A percentile compares a stretch with the other conserved stretches of the same genome.
These are phyloP conservation scores for Chaetoscypha palmicola DNA, from an alignment of 2,329 filamentous ascomycete species.

Conservation along the genomic window DNA sequence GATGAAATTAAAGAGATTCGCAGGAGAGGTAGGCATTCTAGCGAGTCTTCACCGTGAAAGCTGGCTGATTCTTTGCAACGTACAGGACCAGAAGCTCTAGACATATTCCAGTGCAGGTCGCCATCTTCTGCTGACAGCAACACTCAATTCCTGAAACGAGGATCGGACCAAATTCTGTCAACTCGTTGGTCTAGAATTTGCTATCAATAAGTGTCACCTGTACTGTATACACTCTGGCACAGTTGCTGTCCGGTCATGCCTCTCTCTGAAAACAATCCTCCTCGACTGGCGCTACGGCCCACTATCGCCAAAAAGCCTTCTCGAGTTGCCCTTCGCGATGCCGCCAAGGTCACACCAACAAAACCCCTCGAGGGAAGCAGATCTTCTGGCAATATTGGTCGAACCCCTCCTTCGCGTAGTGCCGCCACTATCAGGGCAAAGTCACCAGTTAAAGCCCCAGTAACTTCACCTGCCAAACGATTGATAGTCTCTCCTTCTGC, in stretches of 20 bases:
- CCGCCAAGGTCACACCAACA: conserved; percentile 1
- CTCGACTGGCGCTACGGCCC: neutral
- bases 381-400: neutral
- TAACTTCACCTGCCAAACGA: neutral
- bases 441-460: neutral
- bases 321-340: conserved; percentile 1
- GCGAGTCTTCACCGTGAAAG: no score
- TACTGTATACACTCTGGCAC: no score
- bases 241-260: neutral
- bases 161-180: no score
- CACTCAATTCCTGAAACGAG: no score
- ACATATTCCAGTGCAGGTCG: no score
- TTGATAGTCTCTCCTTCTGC: neutral
- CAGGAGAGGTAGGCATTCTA: no score
- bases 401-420: neutral
- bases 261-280: conserved; percentile 2
- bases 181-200: no score
- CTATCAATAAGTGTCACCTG: no score
- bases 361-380: neutral
- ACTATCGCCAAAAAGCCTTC: conserved; percentile 2
- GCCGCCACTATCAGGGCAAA: neutral
- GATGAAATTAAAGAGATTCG: no score
- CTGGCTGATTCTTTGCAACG: no score
- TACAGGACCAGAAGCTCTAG: no score
- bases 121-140: no score